A percentile compares a stretch with the other conserved stretches of the same genome.
Evolutionary conservation across 345 rosid genomes (phyloP).

Genomic region (Excoecaria agallocha): DNA sequence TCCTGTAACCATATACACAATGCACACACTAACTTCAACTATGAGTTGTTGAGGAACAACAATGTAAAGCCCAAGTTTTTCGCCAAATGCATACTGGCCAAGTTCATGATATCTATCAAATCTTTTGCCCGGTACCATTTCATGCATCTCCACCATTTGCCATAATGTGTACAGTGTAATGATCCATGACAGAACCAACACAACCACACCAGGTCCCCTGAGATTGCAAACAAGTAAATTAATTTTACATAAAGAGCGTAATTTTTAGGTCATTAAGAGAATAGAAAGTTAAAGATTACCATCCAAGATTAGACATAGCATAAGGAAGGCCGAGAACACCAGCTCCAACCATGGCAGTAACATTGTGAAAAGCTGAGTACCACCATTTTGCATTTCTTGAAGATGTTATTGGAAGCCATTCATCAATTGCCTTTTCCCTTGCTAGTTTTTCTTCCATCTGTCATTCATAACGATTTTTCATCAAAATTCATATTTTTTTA

Average conservation of each 20-base stretch:
- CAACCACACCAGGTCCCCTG: constrained; percentile 37
- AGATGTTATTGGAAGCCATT: constrained; percentile 33
- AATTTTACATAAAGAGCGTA: no score
- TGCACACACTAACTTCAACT: constrained; percentile 32
- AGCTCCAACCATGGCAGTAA: constrained; percentile 39
- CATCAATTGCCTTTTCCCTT: constrained; percentile 29
- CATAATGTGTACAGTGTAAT: constrained; percentile 32
- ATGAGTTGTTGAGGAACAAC: constrained; percentile 34
- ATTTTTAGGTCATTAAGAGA: no score
- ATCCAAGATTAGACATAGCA: constrained; percentile 36
- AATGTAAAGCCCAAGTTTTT: constrained; percentile 31
- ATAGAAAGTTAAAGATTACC: constrained; percentile 11
- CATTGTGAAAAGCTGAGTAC: constrained; percentile 40
- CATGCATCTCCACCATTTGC: constrained; percentile 42
- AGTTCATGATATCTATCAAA: constrained; percentile 35
- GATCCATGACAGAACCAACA: constrained; percentile 26
- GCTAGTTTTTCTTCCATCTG: constrained; percentile 21
- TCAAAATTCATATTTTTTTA: background rate
- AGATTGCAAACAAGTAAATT: background rate
- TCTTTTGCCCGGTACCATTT: constrained; percentile 33
- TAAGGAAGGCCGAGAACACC: constrained; percentile 37
- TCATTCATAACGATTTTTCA: background rate
- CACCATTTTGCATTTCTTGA: constrained; percentile 40
- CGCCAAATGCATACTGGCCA: constrained; percentile 31
- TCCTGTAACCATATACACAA: constrained; percentile 36